Conservation (phyloP, 352 stramenopile species). For the Phytophthora pluvialis region DNA sequence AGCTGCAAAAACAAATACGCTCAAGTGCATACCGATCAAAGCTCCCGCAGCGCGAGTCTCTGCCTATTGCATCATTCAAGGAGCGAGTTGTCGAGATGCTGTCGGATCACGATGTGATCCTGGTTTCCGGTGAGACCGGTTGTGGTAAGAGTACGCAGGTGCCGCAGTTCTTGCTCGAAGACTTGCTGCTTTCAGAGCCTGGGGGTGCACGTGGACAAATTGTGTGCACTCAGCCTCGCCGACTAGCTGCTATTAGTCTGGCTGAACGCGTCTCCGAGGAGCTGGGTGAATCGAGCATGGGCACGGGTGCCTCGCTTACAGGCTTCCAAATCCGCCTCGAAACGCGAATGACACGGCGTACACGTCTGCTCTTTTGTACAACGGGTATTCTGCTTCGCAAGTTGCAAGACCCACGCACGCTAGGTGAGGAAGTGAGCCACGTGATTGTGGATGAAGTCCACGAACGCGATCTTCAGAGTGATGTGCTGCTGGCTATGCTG, state of each 20-base stretch:
- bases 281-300: constrained; percentile 81
- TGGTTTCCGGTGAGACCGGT: constrained; percentile 96
- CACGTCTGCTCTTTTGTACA: constrained; percentile 95
- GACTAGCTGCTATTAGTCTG: constrained; percentile 96
- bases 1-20: constrained; percentile 45
- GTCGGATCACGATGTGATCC: constrained; percentile 85
- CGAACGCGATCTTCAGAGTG: constrained; percentile 94
- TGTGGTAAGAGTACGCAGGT: constrained; percentile 97
- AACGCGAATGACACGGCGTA: constrained; percentile 82
- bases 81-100: constrained; percentile 85
- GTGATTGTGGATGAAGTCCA: constrained; percentile 99
- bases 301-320: constrained; percentile 63
- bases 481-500: constrained; percentile 93
- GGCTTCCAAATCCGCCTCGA: constrained; percentile 96
- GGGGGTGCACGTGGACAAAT: constrained; percentile 90
- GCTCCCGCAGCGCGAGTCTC: constrained; percentile 46
- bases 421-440: constrained; percentile 92
- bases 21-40: constrained; percentile 51
- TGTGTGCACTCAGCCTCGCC: constrained; percentile 96
- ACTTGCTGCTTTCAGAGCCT: constrained; percentile 70
- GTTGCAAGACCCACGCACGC: constrained; percentile 83
- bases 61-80: constrained; percentile 87
- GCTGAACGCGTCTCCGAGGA: constrained; percentile 94
- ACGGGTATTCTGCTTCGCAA: constrained; percentile 94
- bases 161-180: constrained; percentile 96